Conservation (phyloP, 352 stramenopile species). For the Phytophthora idaei region DNA sequence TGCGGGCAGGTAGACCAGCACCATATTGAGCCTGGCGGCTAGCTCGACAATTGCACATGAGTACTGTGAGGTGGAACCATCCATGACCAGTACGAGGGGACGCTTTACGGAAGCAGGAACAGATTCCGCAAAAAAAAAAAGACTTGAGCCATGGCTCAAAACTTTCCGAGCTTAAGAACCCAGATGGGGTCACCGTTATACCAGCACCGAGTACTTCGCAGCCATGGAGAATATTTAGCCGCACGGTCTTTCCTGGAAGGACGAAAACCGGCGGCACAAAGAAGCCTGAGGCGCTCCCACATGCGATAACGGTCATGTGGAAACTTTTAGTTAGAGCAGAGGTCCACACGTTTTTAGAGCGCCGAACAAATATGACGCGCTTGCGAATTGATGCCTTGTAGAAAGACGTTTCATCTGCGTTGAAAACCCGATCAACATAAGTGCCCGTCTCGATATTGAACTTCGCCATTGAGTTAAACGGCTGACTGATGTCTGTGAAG, state of each 20-base stretch:
- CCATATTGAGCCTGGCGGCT: neutral
- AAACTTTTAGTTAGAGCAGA: neutral
- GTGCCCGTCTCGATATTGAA: neutral
- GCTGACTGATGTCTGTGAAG: neutral
- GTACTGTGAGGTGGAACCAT: neutral
- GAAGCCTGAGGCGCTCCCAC: neutral
- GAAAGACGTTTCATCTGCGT: constrained; percentile 3
- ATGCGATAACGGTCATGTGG: constrained; percentile 4
- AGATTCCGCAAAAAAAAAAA: neutral
- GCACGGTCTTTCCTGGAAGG: neutral
- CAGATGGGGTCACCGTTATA: neutral
- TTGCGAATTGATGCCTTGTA: constrained; percentile 1
- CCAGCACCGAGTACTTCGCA: neutral
- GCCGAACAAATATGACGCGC: neutral
- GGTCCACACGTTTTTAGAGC: constrained; percentile 2
- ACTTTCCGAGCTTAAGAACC: neutral
- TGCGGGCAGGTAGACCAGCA: neutral
- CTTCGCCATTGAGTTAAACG: constrained; percentile 1
- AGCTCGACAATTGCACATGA: neutral
- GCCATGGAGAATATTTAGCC: neutral
- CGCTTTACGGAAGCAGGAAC: neutral
- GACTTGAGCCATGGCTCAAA: neutral
- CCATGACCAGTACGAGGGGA: neutral
- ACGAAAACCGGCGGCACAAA: neutral
- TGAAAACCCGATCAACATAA: neutral